Percentiles rank a stretch among this genome's conserved stretches.
Evolutionary conservation across 805 yeast species (phyloP).

Genomic region (Candida tibetensis): DNA sequence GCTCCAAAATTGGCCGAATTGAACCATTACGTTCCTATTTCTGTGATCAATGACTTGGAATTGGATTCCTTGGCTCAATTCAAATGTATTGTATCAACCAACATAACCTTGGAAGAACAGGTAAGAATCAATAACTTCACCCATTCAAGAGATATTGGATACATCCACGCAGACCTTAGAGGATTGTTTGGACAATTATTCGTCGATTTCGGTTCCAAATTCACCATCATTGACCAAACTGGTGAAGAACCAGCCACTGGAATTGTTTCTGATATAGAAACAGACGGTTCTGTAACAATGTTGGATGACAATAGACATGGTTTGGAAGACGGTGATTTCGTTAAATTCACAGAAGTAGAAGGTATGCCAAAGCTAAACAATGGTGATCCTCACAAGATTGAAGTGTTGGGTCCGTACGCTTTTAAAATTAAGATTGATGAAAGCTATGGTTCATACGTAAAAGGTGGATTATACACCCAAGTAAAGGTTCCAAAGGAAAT

Average conservation of each 20-base stretch:
- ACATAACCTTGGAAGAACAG: constrained; percentile 67
- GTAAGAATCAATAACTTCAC: constrained; percentile 72
- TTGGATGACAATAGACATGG: constrained; percentile 92
- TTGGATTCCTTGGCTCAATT: constrained; percentile 54
- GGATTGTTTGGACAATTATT: constrained; percentile 89
- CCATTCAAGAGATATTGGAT: constrained; percentile 70
- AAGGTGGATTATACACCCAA: constrained; percentile 90
- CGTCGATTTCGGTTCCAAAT: constrained; percentile 84
- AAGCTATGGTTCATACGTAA: constrained; percentile 58
- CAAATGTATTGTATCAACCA: constrained; percentile 86
- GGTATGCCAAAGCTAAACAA: constrained; percentile 76
- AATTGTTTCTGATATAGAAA: constrained; percentile 83
- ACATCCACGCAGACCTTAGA: constrained; percentile 74
- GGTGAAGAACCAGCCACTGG: constrained; percentile 94
- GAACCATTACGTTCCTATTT: constrained; percentile 86
- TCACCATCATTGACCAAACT: constrained; percentile 76
- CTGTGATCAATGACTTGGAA: constrained; percentile 55
- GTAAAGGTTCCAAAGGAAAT: constrained; percentile 76
- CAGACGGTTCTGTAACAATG: constrained; percentile 88
- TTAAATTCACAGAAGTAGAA: constrained; percentile 79
- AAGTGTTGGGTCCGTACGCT: constrained; percentile 93
- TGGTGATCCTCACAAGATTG: constrained; percentile 70
- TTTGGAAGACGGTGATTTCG: constrained; percentile 86
- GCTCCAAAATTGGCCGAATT: constrained; percentile 70
- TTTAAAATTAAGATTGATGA: constrained; percentile 65